Conservation (phyloP, 805 yeast species). For the Osmozyma mogii region DNA sequence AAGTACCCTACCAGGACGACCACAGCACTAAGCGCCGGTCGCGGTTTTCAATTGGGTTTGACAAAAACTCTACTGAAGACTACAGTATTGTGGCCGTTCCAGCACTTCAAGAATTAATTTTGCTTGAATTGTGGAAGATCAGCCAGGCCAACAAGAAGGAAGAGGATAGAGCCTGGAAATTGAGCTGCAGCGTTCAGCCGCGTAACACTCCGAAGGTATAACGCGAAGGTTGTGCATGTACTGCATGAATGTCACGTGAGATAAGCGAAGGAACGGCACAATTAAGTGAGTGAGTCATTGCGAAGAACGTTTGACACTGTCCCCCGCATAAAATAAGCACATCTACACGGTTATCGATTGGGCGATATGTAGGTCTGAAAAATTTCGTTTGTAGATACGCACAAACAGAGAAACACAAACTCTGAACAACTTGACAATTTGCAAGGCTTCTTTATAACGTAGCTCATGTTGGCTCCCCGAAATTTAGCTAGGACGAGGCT, state of each 20-base stretch:
- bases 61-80: conserved; percentile 20
- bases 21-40: conserved; percentile 16
- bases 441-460: no score
- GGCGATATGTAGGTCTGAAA: conserved; percentile 2
- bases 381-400: neutral
- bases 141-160: conserved; percentile 51
- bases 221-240: neutral
- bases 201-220: conserved; percentile 22
- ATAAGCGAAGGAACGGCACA: conserved; percentile 1
- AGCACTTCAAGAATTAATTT: conserved; percentile 47
- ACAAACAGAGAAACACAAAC: conserved; percentile 1
- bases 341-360: conserved; percentile 3
- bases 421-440: conserved; percentile 6
- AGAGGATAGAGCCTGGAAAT: conserved; percentile 64
- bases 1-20: conserved; percentile 45
- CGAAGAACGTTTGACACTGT: conserved; percentile 1
- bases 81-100: conserved; percentile 34
- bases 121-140: conserved; percentile 66
- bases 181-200: conserved; percentile 57
- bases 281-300: no score
- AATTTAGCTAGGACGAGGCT: no score
- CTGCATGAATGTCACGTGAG: conserved; percentile 2
- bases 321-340: conserved; percentile 3
- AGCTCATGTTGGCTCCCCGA: no score
- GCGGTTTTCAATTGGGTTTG: conserved; percentile 12